Percentiles rank a stretch among this genome's conserved stretches.
Conservation (phyloP, 371 early-diverging fungal genomes). For the Mortierella sp. region DNA sequence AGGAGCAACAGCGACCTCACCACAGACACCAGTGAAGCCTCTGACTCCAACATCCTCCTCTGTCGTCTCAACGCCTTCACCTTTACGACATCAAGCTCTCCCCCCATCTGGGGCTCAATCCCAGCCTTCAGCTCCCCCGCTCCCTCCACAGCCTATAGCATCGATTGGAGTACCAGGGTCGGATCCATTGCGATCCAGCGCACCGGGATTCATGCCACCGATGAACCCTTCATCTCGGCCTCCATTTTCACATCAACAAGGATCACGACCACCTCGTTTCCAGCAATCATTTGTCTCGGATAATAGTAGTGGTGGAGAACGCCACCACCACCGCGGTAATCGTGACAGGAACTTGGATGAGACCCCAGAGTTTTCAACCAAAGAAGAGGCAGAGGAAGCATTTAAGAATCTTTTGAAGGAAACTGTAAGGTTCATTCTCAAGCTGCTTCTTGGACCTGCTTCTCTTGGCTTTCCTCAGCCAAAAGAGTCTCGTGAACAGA, state of each 20-base stretch:
- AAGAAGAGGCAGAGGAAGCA: constrained; percentile 87
- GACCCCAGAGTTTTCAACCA: constrained; percentile 72
- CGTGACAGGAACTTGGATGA: constrained; percentile 26
- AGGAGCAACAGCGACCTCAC: background rate
- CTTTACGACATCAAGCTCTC: constrained; percentile 30
- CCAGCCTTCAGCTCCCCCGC: constrained; percentile 10
- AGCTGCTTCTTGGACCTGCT: too few species aligned
- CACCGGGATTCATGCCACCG: constrained; percentile 12
- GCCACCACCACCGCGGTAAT: constrained; percentile 1
- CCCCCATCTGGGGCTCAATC: constrained; percentile 1
- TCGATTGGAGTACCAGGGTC: constrained; percentile 2
- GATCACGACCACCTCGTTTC: constrained; percentile 31
- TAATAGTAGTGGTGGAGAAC: background rate
- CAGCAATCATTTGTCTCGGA: constrained; percentile 29
- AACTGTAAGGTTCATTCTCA: constrained; percentile 64
- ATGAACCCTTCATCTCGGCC: constrained; percentile 14
- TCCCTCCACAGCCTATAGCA: constrained; percentile 14
- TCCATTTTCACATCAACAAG: constrained; percentile 24
- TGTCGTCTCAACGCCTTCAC: constrained; percentile 39
- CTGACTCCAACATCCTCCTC: constrained; percentile 26
- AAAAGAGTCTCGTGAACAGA: too few species aligned
- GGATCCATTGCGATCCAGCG: background rate
- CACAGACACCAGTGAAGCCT: constrained; percentile 9
- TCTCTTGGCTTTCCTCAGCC: too few species aligned
- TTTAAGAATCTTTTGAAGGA: constrained; percentile 79